Evolutionary conservation across 305 asterid species (phyloP), one percentile per base, ranked within the genome.

Genomic region (Striga hermonthica): DNA sequence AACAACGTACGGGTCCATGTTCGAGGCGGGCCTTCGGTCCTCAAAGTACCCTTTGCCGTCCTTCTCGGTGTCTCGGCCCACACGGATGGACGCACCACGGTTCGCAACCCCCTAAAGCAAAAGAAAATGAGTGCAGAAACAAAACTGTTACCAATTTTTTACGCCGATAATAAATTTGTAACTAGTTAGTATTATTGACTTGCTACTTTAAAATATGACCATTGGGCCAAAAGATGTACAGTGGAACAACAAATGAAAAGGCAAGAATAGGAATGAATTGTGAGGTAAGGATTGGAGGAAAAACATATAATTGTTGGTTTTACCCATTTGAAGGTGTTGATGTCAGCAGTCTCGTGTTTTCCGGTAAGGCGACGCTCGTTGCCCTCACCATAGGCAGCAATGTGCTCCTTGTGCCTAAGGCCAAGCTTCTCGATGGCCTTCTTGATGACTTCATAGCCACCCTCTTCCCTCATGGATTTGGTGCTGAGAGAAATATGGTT

Each of bases 1-100:
- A 43, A 91, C 95, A 0, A 81, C 47, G 14, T 88, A 91, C 0
- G 96, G 97, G 65, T 91, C 97, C 96, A 91, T 91, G 72, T 91
- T 91, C 0, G 96, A 91, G 39, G 97, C 85, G 1, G 97, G 97
- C 82, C 97, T 80, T 70, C 95, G 76, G 71, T 91, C 96, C 80
- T 91, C 97, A 12, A 91, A 91, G 82, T 91, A 91, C 9, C 97
- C 98, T 60, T 88, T 88, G 36, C 96, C 96, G n/a, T 83, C 95
- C 69, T 77, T 86, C 88, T 91, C 95, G 0, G 95, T 91, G 54
- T 88, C 96, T 0, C 97, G 76, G 0, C 97, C 96, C 9, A 91
- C 96, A 41, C 95, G 95, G 57, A 91, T 69, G 0, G 97, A 91
- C 15, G 96, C 96, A 35, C 96, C 95, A 5, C 96, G 97, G 79